Base-by-base conservation (phyloP, 2,329 filamentous ascomycete species). In the Phyllosticta citriasiana region DNA sequence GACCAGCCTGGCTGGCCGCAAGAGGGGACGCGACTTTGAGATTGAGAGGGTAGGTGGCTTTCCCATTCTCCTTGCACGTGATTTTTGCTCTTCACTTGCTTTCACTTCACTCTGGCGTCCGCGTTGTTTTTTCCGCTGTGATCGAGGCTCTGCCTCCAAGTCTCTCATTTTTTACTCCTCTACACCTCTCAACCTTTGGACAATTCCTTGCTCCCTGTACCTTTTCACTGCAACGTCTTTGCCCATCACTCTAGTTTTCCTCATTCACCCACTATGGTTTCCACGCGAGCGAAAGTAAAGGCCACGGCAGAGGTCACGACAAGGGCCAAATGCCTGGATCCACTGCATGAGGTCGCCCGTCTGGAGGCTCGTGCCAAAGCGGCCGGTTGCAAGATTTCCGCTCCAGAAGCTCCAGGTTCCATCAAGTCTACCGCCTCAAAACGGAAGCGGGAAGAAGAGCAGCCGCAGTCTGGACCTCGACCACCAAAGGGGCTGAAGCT, bases 11-110 rank as follows among this genome's bases (percentile, higher is more conserved):
- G 80, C 89, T 63, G 88, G 88, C 19, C 87, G 87, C 57, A 85
- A 91, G 72, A 81, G 90, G 67, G 84, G 86, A 63, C 84, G 90
- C 63, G 90, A 95, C 69, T 89, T 87, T 73, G 90, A 95, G 64
- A 81, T 94, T 59, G 90, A 95, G 72, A 87, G 87, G 80, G 89
- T 91, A 70, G 67, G 75, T 72, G 61, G 60, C 6, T 47, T 63
- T 55, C 22, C 30, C 14, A 2, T 27, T 56, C 27, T 25, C 16
- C 47, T 12, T 25, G 9, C 52, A 27, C 52, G 27, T n/a, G 52
- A 25, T 33, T 8, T 19, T 25, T n/a, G 16, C 52, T 10, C 22
- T 53, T 53, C 59, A 57, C 22, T 57, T 57, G 51, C 30, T 27
- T 57, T 61, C 47, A 35, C 54, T 57, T 54, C 59, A 50, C 54